Base-by-base conservation (phyloP, 1,139 yeast genomes). In the Sugiyamaella japonica region DNA sequence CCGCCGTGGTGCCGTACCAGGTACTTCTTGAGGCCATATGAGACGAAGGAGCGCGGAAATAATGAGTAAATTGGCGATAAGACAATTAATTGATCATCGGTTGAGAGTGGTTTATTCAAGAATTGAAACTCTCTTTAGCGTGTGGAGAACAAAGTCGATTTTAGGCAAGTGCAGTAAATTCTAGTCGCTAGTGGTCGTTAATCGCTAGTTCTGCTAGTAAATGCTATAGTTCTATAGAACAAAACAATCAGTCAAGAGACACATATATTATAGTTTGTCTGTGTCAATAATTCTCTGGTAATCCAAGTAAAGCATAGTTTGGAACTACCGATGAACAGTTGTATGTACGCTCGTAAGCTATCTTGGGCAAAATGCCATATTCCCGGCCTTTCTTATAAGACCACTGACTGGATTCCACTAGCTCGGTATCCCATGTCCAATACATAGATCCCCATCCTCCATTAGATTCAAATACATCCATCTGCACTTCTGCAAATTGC, bases 351-450 rank as follows among this genome's bases (percentile, higher is more conserved):
- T 65, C 55, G 58, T 68, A 66, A 2, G 71, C 71, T n/a, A 61
- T 31, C 46, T 63, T 37, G n/a, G 73, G 73, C 52, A 70, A 53
- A 16, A 67, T 62, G 5, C 72, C 72, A 4, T 65, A 63, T 15
- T 59, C 63, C 16, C 63, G 50, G 23, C 69, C 71, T 53, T 68
- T 66, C 50, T 68, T 67, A 55, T 70, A 70, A 13, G 70, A 62
- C 74, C 74, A 70, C 46, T 70, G 74, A 17, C 69, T 56, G 12
- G 71, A 56, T 10, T 61, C 59, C 34, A 58, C 59, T 12, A 66
- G 61, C 53, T 70, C 74, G 2, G 70, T 66, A 46, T 68, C 69
- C 74, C 74, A 70, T 9, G 71, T 67, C 73, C 73, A 70, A 59
- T 69, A 70, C 61, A 69, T 61, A 45, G 66, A 69, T 7, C 73